phyloP scores from a whole-genome alignment of 1,139 yeast species.

The Candida tetrigidarum region DNA sequence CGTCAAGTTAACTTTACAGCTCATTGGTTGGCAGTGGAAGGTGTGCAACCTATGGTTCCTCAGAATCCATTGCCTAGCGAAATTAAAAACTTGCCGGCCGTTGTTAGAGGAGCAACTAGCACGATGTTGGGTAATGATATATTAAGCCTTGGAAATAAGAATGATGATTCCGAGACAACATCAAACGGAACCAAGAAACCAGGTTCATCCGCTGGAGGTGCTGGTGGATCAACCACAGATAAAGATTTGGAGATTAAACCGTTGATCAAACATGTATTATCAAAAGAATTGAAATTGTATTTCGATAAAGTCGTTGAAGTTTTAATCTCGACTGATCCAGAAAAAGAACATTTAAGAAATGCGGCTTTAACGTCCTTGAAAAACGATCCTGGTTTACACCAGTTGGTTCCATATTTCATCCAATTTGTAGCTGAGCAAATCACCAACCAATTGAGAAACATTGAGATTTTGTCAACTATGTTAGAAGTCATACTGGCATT shows the following conservation, averaged over 20 bases:
- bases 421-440: conserved; percentile 97
- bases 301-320: conserved; percentile 92
- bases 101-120: conserved; percentile 71
- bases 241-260: conserved; percentile 85
- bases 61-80: conserved; percentile 91
- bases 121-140: conserved; percentile 49
- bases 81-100: conserved; percentile 66
- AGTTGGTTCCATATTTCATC: conserved; percentile 92
- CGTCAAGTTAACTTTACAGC: conserved; percentile 92
- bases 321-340: conserved; percentile 60
- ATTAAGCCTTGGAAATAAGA: conserved; percentile 29
- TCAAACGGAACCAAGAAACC: conserved; percentile 19
- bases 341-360: conserved; percentile 61
- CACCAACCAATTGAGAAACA: conserved; percentile 81
- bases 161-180: conserved; percentile 24
- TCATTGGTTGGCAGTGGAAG: conserved; percentile 99
- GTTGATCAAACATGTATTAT: conserved; percentile 92
- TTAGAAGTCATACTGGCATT: conserved; percentile 87
- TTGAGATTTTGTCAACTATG: conserved; percentile 81
- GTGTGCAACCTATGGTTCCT: conserved; percentile 97
- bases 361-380: conserved; percentile 87
- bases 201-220: background rate
- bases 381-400: conserved; percentile 96
- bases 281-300: conserved; percentile 91
- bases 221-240: conserved; percentile 31